Evolutionary conservation across 1,284 basidiomycete species (phyloP).

Genomic region (Termitomyces sp.): DNA sequence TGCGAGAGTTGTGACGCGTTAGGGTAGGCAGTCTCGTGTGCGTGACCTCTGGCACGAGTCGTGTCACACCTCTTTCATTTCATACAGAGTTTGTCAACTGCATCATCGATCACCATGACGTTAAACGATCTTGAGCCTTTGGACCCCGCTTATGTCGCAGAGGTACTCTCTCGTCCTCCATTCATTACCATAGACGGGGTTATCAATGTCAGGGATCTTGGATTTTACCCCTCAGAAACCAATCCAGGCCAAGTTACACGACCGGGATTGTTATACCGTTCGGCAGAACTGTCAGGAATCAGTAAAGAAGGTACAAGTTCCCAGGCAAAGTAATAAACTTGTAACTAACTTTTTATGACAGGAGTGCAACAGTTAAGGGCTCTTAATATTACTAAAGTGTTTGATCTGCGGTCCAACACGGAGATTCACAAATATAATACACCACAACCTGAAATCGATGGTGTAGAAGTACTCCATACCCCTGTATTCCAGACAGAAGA

Average conservation of each 20-base stretch:
- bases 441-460: slow-evolving; percentile 58
- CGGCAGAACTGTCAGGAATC: slow-evolving; percentile 65
- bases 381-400: slow-evolving; percentile 62
- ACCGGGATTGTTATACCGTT: slow-evolving; percentile 54
- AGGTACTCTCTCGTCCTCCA: slow-evolving; percentile 58
- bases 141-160: slow-evolving; percentile 57
- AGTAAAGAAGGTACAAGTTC: slow-evolving; percentile 51
- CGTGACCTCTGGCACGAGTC: slow-evolving; percentile 19
- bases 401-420: slow-evolving; percentile 71
- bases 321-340: neutral
- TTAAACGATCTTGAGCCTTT: slow-evolving; percentile 51
- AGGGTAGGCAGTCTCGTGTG: slow-evolving; percentile 38
- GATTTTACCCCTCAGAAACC: slow-evolving; percentile 47
- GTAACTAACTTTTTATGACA: slow-evolving; percentile 22
- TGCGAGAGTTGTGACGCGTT: slow-evolving; percentile 5
- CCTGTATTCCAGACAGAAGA: slow-evolving; percentile 72
- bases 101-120: slow-evolving; percentile 25
- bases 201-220: slow-evolving; percentile 68
- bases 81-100: too few species aligned
- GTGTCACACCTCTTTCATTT: slow-evolving; percentile 10
- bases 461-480: slow-evolving; percentile 50
- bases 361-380: slow-evolving; percentile 52
- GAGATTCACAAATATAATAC: slow-evolving; percentile 70
- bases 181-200: slow-evolving; percentile 67
- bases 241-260: slow-evolving; percentile 48